Conservation (phyloP, 306 rosid genomes). For the Lithocarpus polystachyus region DNA sequence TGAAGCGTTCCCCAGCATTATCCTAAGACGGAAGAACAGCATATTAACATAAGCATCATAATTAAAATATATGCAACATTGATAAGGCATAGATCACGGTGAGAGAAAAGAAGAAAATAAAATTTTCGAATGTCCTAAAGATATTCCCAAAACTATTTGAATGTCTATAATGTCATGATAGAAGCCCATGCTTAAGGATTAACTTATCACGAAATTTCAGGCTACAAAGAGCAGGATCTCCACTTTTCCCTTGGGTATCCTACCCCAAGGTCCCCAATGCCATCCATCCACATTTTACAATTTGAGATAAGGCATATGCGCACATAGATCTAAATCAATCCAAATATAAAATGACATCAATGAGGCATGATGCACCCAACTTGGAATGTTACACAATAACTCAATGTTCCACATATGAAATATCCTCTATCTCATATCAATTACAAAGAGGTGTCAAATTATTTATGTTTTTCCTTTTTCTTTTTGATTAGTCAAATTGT, state of each 20-base stretch:
- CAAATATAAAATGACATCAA: background rate
- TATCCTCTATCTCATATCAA: too few relatives aligned
- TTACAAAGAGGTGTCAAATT: too few relatives aligned
- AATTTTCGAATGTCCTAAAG: background rate
- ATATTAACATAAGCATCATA: slow-evolving; percentile 3
- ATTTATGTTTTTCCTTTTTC: too few relatives aligned
- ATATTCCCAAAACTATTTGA: background rate
- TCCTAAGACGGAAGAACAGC: slow-evolving; percentile 53
- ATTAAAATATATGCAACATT: too few relatives aligned
- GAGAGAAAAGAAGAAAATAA: background rate
- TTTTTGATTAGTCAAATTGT: too few relatives aligned
- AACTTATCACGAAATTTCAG: background rate
- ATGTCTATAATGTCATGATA: background rate
- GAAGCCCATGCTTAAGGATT: background rate
- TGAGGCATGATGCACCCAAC: background rate
- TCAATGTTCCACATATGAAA: too few relatives aligned
- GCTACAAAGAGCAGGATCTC: background rate
- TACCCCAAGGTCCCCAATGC: background rate
- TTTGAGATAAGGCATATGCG: background rate
- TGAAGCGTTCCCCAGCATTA: slow-evolving; percentile 69
- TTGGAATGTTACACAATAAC: background rate
- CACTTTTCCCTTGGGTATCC: background rate
- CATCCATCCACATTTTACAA: background rate
- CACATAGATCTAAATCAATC: background rate
- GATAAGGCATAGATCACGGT: background rate